These are phyloP conservation scores for Niebla homalea DNA, from an alignment of 495 filamentous ascomycete species.

Conservation along the genomic window DNA sequence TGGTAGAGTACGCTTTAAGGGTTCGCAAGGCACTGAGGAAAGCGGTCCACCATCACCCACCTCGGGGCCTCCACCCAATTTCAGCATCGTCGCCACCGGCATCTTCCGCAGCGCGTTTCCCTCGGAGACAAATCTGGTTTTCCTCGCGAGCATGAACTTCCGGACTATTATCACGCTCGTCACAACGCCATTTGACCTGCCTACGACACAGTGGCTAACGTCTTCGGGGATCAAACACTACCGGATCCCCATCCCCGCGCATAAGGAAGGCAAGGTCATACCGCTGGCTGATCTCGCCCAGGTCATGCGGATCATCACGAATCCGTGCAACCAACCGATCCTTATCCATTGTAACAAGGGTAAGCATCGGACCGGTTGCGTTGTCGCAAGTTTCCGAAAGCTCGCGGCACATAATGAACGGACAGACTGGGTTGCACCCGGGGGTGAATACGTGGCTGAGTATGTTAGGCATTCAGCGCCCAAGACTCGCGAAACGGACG, in stretches of 20 bases:
- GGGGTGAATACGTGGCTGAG: constrained; percentile 43
- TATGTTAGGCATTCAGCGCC: constrained; percentile 40
- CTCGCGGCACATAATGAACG: constrained; percentile 2
- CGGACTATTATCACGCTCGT: constrained; percentile 76
- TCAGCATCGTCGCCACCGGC: constrained; percentile 48
- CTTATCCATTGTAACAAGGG: constrained; percentile 85
- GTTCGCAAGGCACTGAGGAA: constrained; percentile 10
- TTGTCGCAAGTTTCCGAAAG: constrained; percentile 57
- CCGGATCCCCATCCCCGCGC: constrained; percentile 59
- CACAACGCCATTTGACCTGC: constrained; percentile 44
- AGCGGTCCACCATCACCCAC: constrained; percentile 14
- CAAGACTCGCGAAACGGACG: constrained; percentile 44
- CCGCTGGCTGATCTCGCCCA: constrained; percentile 46
- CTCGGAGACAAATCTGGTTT: constrained; percentile 45
- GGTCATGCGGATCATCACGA: constrained; percentile 50
- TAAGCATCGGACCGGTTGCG: constrained; percentile 78
- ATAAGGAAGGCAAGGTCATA: constrained; percentile 49
- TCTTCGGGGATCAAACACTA: constrained; percentile 50
- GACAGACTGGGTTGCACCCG: constrained; percentile 45
- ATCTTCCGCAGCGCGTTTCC: constrained; percentile 74
- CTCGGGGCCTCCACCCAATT: constrained; percentile 46
- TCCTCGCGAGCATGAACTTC: constrained; percentile 48
- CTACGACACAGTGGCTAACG: constrained; percentile 46
- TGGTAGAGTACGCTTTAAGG: not conserved
- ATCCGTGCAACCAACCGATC: constrained; percentile 56